Base-by-base conservation (phyloP, 192 early-diverging fungal genomes). In the Umbelopsis sp. region DNA sequence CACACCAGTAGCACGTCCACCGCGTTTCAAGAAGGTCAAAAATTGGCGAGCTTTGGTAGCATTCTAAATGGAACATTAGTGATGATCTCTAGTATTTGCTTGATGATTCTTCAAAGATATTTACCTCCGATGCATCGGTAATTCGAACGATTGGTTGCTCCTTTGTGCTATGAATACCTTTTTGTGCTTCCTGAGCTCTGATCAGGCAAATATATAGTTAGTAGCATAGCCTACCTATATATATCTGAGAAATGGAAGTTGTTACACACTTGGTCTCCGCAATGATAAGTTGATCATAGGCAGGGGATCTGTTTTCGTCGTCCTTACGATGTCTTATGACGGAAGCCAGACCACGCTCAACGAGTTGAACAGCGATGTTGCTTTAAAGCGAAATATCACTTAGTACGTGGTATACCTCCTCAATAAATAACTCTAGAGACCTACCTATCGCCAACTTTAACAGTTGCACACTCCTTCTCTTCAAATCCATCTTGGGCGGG, bases 101-200 rank as follows among this genome's bases (percentile, higher is more conserved):
- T 11, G 1, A 43, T 50, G 51, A 25, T 59, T 32, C 24, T 25
- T 59, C 7, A 38, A n/a, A 26, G n/a, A 17, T 21, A 38, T 29
- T 45, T 77, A 81, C 79, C 71, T 88, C 87, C 3, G 94, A 96
- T 4, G 94, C 95, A 85, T 99, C 94, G 17, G 81, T 86, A 54
- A 91, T 86, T 70, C 91, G 86, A 74, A 88, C 82, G 25, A 88
- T 80, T 45, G 94, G 91, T 45, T 84, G 80, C 26, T 95, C 92
- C 78, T 96, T 96, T n/a, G 81, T 79, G 34, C 91, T 93, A 79
- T 98, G 95, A 38, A 96, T 82, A 14, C 97, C 96, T 76, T 90
- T 90, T 45, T 82, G 78, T 0, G 83, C 87, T 25, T 87, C 88
- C 59, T 77, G 62, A 0, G 79, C 79, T 17, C 71, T 69, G 20